Evolutionary conservation across 208 protist species (phyloP), one percentile per base, ranked within the genome.

Genomic region (Trypanosoma brucei): DNA sequence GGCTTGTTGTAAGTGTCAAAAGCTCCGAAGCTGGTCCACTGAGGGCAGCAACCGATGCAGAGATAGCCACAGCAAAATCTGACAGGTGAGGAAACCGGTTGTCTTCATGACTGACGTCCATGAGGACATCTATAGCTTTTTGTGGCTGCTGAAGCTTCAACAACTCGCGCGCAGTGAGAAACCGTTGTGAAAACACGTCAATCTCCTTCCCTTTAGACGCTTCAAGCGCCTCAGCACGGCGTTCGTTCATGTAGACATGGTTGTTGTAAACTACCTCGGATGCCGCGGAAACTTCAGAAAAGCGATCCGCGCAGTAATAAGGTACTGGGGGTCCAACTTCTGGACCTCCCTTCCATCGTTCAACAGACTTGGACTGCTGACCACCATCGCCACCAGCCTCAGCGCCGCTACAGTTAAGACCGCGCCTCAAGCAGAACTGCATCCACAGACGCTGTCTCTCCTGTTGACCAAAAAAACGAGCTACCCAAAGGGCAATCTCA

Each of bases 51-150:
- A 48, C 36, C 37, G 68, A 74, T 39, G 81, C 80, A 33, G 88
- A 79, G 14, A 88, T 79, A 22, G 78, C 76, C 42, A 91, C 72
- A 60, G 75, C 79, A 45, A 91, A 72, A 35, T 79, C 87, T 22
- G 83, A 68, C 35, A 94, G 66, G 55, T 83, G 65, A 49, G 81
- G 71, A 72, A 88, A 91, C 39, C 61, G 59, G 0, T 67, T 46
- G 44, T 61, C 74, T 55, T 86, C 72, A 55, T 83, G 75, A 55
- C 79, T 76, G n/a, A 60, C 52, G 59, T 94, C 79, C 33, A 94
- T 78, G 14, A 94, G 75, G 34, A 91, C 67, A 52, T 89, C 80
- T 61, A 88, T 78, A 11, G 79, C 81, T 48, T 70, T 77, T 61
- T 75, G 73, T 51, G 49, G 62, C 37, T 88, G 65, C 30, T 72